Percentiles rank a stretch among this genome's conserved stretches.
Conservation (phyloP, 2,329 filamentous ascomycete genomes). For the Bipolaris gigantea region DNA sequence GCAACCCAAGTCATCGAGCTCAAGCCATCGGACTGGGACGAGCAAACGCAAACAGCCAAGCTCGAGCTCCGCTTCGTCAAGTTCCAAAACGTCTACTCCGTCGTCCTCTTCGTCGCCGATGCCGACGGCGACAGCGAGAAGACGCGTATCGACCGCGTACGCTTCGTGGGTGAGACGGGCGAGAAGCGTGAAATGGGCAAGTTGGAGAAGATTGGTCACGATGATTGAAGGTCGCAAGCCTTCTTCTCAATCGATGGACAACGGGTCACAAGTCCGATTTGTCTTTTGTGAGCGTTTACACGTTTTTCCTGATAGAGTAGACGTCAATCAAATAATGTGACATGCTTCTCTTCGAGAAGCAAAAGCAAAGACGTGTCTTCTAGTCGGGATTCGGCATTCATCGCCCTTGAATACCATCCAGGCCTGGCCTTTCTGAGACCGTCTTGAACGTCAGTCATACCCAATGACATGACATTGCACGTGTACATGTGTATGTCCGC, state of each 20-base stretch:
- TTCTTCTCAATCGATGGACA: not conserved
- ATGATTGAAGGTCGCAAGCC: conserved; percentile 38
- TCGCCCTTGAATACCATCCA: not conserved
- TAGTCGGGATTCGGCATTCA: not conserved
- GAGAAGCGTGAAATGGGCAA: conserved; percentile 93
- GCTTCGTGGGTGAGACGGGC: conserved; percentile 83
- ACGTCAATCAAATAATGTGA: not conserved
- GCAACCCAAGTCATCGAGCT: conserved; percentile 81
- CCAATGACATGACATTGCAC: not conserved
- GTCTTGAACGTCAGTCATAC: too few relatives aligned
- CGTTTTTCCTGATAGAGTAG: not conserved
- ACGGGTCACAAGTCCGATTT: too few relatives aligned
- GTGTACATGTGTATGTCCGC: conserved; percentile 22
- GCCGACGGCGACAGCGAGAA: conserved; percentile 80
- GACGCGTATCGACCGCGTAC: conserved; percentile 77
- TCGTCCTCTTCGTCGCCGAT: conserved; percentile 87
- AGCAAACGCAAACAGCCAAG: conserved; percentile 54
- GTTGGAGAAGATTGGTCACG: conserved; percentile 89
- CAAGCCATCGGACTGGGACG: conserved; percentile 72
- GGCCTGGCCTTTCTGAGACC: not conserved
- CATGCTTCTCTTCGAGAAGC: not conserved
- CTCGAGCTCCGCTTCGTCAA: conserved; percentile 83
- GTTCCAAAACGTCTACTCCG: conserved; percentile 88
- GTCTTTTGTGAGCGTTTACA: not conserved
- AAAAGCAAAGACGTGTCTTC: not conserved